Conservation (phyloP, 1,139 yeast species). For the Meyerozyma guilliermondii region DNA sequence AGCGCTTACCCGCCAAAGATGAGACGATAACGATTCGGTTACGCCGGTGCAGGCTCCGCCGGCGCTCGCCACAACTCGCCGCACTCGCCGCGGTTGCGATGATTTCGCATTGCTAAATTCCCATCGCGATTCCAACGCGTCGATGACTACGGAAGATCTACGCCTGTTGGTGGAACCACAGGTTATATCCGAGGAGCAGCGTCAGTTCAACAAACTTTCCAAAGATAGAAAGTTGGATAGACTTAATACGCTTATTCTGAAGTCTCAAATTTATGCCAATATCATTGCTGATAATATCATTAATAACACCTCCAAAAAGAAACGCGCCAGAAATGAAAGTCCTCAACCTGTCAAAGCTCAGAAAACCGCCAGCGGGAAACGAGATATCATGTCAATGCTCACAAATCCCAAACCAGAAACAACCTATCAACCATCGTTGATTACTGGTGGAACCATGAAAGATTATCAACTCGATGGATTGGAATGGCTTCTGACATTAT, state of each 20-base stretch:
- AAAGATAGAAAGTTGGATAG: conserved; percentile 49
- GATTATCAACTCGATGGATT: conserved; percentile 86
- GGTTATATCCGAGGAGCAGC: conserved; percentile 23
- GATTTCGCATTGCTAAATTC: too few relatives aligned
- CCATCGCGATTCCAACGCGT: too few relatives aligned
- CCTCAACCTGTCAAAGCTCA: conserved; percentile 6
- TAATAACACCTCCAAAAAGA: conserved; percentile 35
- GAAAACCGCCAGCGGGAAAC: conserved; percentile 4
- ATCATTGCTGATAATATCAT: conserved; percentile 75
- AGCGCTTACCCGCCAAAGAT: not conserved
- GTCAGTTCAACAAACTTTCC: conserved; percentile 37
- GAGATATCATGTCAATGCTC: conserved; percentile 23
- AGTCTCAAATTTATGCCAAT: conserved; percentile 78
- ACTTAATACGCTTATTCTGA: conserved; percentile 67
- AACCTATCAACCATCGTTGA: conserved; percentile 56
- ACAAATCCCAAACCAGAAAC: conserved; percentile 11
- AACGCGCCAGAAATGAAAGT: conserved; percentile 11
- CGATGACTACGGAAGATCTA: not conserved
- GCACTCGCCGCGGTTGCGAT: not conserved
- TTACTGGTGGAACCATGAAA: conserved; percentile 67
- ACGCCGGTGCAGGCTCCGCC: not conserved
- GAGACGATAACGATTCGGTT: not conserved
- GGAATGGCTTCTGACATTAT: conserved; percentile 83
- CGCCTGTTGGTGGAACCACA: not conserved
- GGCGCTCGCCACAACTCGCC: not conserved